These are phyloP conservation scores for Stachybotrys chartarum DNA, from an alignment of 2,329 filamentous ascomycete genomes.

Conservation along the genomic window DNA sequence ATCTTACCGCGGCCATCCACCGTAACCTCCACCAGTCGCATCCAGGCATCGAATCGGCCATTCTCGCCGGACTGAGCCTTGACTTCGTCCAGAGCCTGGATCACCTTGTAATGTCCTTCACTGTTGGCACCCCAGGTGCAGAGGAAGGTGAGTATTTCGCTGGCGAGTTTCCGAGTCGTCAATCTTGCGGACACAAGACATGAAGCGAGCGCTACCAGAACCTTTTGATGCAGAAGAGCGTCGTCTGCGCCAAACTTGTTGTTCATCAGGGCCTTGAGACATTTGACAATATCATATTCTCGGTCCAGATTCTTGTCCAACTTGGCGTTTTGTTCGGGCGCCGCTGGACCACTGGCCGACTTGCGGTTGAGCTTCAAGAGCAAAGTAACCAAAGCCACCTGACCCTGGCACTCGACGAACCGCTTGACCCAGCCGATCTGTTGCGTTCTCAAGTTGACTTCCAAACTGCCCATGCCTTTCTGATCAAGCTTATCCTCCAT, in stretches of 20 bases:
- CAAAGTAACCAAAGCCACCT: slow-evolving; percentile 90
- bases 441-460: slow-evolving; percentile 91
- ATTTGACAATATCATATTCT: slow-evolving; percentile 97
- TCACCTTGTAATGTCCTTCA: slow-evolving; percentile 84
- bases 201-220: slow-evolving; percentile 78
- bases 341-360: slow-evolving; percentile 65
- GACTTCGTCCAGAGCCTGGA: slow-evolving; percentile 87
- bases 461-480: slow-evolving; percentile 86
- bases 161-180: slow-evolving; percentile 88
- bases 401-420: slow-evolving; percentile 95
- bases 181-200: slow-evolving; percentile 84
- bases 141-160: slow-evolving; percentile 91
- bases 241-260: slow-evolving; percentile 99
- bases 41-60: slow-evolving; percentile 95
- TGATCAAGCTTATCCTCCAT: slow-evolving; percentile 92
- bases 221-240: slow-evolving; percentile 81
- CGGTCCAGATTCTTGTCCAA: slow-evolving; percentile 76
- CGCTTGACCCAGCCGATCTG: slow-evolving; percentile 96
- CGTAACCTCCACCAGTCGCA: slow-evolving; percentile 96
- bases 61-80: slow-evolving; percentile 86
- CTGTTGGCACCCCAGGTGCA: slow-evolving; percentile 85
- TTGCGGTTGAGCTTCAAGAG: slow-evolving; percentile 90
- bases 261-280: slow-evolving; percentile 95
- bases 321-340: slow-evolving; percentile 44
- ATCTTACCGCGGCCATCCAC: slow-evolving; percentile 97